Evolutionary conservation across 2,329 filamentous ascomycete species (phyloP).

Genomic region (Botrytis paeoniae): DNA sequence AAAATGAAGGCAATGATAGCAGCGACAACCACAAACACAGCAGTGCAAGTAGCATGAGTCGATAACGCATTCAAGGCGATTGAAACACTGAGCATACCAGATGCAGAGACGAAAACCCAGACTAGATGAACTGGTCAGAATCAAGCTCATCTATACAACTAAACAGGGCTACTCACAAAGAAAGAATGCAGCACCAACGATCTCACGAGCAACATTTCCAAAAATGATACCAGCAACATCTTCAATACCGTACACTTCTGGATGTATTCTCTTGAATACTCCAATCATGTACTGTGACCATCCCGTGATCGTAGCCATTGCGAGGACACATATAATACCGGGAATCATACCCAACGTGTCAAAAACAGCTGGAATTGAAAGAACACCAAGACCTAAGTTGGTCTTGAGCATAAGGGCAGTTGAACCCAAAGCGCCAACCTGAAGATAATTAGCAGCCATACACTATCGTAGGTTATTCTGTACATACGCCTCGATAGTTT

Average conservation of each 20-base stretch:
- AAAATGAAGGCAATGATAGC: constrained; percentile 48
- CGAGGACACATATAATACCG: constrained; percentile 43
- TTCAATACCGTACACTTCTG: constrained; percentile 44
- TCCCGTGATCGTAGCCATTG: constrained; percentile 40
- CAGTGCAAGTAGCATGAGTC: constrained; percentile 56
- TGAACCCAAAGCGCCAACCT: constrained; percentile 6
- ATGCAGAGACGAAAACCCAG: constrained; percentile 36
- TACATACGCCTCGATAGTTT: constrained; percentile 14
- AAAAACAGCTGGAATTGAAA: constrained; percentile 44
- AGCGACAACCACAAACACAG: constrained; percentile 54
- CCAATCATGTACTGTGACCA: constrained; percentile 51
- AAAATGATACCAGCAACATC: constrained; percentile 11
- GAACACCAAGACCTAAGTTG: constrained; percentile 43
- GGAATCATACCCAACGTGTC: constrained; percentile 43
- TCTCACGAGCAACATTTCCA: constrained; percentile 2
- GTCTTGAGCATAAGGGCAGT: constrained; percentile 41
- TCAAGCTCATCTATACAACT: constrained; percentile 57
- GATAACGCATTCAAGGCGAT: constrained; percentile 55
- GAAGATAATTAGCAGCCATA: background rate
- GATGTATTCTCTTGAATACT: constrained; percentile 42
- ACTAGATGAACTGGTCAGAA: constrained; percentile 31
- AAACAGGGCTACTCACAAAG: constrained; percentile 6
- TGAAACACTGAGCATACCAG: constrained; percentile 17
- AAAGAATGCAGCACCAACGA: constrained; percentile 10
- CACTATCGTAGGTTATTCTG: background rate